A percentile compares a stretch with the other conserved stretches of the same genome.
phyloP scores from a whole-genome alignment of 2,329 filamentous ascomycete species.

The Stemphylium lycopersici region DNA sequence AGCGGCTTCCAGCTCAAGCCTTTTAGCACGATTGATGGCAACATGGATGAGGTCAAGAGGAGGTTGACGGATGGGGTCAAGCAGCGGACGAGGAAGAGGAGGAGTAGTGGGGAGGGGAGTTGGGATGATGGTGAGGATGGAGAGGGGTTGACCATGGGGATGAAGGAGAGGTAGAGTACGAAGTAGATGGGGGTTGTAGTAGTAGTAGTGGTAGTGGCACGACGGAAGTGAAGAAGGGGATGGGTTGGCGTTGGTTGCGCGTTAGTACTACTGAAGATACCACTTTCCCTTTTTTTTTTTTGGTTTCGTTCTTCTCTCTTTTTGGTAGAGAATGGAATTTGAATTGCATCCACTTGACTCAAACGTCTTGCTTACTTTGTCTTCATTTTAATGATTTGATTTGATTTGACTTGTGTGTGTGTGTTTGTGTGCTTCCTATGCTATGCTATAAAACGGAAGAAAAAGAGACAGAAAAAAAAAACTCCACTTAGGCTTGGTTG shows the following conservation, averaged over 20 bases:
- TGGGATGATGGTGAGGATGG: slow-evolving; percentile 29
- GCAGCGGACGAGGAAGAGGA: slow-evolving; percentile 69
- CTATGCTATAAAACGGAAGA: no score
- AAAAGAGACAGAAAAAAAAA: no score
- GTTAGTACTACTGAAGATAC: slow-evolving; percentile 21
- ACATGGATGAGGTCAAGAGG: slow-evolving; percentile 80
- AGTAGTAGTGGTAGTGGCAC: neutral
- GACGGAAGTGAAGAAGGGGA: no score
- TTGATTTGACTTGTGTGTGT: no score
- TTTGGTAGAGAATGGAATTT: slow-evolving; percentile 4
- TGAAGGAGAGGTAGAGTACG: slow-evolving; percentile 18
- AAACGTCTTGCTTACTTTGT: neutral
- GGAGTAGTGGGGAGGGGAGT: slow-evolving; percentile 42
- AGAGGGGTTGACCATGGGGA: slow-evolving; percentile 32
- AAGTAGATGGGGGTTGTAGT: neutral
- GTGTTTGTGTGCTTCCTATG: no score
- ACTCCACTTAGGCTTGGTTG: no score
- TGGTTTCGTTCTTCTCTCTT: neutral
- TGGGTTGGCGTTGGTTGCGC: slow-evolving; percentile 3
- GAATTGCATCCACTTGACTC: slow-evolving; percentile 6
- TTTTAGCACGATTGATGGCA: slow-evolving; percentile 71
- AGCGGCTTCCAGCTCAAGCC: slow-evolving; percentile 69
- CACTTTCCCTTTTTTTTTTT: slow-evolving; percentile 15
- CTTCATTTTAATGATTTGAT: neutral
- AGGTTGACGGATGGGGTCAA: slow-evolving; percentile 86